Base-by-base conservation (phyloP, 1,284 basidiomycete species). In the Heliocybe sulcata region DNA sequence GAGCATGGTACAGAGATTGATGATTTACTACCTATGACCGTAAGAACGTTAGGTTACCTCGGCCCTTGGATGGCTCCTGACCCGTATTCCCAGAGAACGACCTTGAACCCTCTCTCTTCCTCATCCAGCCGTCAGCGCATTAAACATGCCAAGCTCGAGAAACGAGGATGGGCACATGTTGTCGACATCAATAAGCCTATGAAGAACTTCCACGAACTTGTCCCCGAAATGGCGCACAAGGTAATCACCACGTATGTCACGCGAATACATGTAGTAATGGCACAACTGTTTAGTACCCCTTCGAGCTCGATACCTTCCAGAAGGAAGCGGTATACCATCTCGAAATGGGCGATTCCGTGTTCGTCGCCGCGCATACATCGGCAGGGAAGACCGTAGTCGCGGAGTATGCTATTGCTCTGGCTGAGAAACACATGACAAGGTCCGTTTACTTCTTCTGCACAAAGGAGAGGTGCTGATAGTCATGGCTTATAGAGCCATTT, bases 321-420 rank as follows among this genome's bases (percentile, higher is more conserved):
- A 99, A 98, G 70, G 94, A 99, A 70, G 97, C 97, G 0, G 92
- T 99, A 6, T 98, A 98, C 71, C 94, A 96, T 67, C 81, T 99
- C 12, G 97, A 99, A 69, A 89, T 93, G 78, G 96, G 95, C 16
- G 93, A 99, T 65, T 95, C 92, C 14, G 96, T 99, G 19, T 99
- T 99, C 70, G 95, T 99, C 16, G 97, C 97, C 3, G 97, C 97
- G 2, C 97, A 99, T 72, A 99, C 97, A 1, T 96, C 93, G 29
- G 97, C 97, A n/a, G 97, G 97, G 53, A 99, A 99, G 73, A 99
- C 97, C 0, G 97, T 99, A 3, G 97, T 99, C 1, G 96, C 97
- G 1, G 97, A 99, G 68, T 99, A 99, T 69, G 97, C 97, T 2
- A 98, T 99, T 60, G 92, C 95, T 2, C 78, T 99, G 1, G 95